phyloP scores from a whole-genome alignment of 106 monocot species.

The Agapanthus africanus region DNA sequence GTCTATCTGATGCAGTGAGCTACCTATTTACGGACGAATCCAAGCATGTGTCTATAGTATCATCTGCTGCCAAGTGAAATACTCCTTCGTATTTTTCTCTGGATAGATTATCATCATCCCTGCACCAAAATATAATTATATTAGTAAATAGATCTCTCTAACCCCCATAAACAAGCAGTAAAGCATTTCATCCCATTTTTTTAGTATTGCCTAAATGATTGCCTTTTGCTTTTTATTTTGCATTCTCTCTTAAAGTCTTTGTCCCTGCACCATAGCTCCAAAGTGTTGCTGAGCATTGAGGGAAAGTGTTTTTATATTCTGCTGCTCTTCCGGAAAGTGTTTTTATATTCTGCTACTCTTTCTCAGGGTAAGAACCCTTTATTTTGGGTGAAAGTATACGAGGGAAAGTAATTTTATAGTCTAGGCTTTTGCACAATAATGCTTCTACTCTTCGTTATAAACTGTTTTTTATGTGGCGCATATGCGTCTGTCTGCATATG shows the following conservation, averaged over 20 bases:
- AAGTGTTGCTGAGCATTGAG: too few species aligned
- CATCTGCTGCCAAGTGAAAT: conserved; percentile 32
- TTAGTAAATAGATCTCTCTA: background rate
- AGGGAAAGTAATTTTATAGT: too few species aligned
- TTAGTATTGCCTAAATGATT: background rate
- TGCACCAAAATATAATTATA: conserved; percentile 9
- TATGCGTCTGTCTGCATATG: too few species aligned
- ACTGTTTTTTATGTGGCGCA: too few species aligned
- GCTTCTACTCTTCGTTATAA: too few species aligned
- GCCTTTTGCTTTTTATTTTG: conserved; percentile 3
- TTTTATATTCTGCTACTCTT: too few species aligned
- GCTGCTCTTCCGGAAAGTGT: too few species aligned
- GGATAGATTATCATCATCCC: conserved; percentile 16
- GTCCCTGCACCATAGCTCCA: too few species aligned
- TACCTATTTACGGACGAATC: conserved; percentile 37
- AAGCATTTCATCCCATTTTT: background rate
- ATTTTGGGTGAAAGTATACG: too few species aligned
- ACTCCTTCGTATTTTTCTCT: conserved; percentile 21
- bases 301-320: too few species aligned
- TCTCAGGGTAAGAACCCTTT: too few species aligned
- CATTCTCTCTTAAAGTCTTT: conserved; percentile 14
- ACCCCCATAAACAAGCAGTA: background rate
- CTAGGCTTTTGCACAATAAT: too few species aligned
- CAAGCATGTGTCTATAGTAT: conserved; percentile 35
- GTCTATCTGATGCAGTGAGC: conserved; percentile 31